Evolutionary conservation across 2,329 filamentous ascomycete species (phyloP).

Genomic region (Sarocladium brachiariae): DNA sequence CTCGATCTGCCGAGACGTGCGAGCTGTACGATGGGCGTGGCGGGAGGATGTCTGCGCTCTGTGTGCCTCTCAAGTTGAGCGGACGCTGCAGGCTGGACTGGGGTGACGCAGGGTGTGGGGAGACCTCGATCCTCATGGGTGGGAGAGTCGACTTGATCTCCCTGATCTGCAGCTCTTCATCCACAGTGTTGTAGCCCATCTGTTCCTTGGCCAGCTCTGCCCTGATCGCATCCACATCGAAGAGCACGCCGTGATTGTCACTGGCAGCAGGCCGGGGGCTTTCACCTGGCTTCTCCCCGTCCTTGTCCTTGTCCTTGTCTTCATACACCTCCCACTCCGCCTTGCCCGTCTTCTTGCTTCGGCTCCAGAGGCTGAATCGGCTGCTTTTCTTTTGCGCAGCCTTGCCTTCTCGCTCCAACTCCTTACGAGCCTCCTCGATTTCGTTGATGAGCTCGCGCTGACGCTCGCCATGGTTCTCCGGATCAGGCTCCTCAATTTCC

Average conservation of each 20-base stretch:
- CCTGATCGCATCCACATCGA: slow-evolving; percentile 91
- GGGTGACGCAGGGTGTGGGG: slow-evolving; percentile 24
- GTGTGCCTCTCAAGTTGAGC: slow-evolving; percentile 9
- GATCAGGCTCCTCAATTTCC: slow-evolving; percentile 96
- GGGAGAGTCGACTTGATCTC: slow-evolving; percentile 85
- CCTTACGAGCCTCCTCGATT: slow-evolving; percentile 87
- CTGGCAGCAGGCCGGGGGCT: slow-evolving; percentile 29
- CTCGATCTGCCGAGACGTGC: background rate
- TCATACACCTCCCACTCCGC: slow-evolving; percentile 95
- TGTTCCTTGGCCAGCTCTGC: slow-evolving; percentile 69
- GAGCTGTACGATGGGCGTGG: slow-evolving; percentile 6
- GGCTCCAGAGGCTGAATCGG: slow-evolving; percentile 70
- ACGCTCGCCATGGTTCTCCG: slow-evolving; percentile 79
- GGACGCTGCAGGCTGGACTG: slow-evolving; percentile 8
- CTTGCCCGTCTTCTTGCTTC: slow-evolving; percentile 73
- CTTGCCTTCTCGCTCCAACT: slow-evolving; percentile 73
- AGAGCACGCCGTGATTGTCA: slow-evolving; percentile 62
- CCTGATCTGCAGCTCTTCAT: slow-evolving; percentile 55
- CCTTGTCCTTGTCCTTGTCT: slow-evolving; percentile 35
- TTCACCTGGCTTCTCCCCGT: slow-evolving; percentile 39
- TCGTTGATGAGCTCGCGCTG: slow-evolving; percentile 93
- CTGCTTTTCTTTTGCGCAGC: slow-evolving; percentile 41
- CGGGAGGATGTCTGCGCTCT: slow-evolving; percentile 6
- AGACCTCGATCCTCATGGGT: slow-evolving; percentile 72
- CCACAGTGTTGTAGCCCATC: slow-evolving; percentile 18